Evolutionary conservation across 768 basidiomycete species (phyloP), one percentile per base, ranked within the genome.

Genomic region (Hortiboletus campestris): DNA sequence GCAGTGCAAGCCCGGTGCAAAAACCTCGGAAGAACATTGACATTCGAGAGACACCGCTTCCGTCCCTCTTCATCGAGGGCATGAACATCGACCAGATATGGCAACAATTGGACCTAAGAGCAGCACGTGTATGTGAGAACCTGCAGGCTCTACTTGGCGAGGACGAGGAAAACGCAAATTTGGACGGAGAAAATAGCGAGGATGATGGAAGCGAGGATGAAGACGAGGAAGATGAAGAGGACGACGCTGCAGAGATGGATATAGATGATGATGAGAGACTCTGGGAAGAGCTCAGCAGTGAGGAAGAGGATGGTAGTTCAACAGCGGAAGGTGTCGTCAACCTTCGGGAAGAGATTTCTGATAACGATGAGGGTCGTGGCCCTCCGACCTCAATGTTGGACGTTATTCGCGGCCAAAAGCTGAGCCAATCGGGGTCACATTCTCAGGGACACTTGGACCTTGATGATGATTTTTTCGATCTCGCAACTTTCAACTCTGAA

Each of bases 81-180:
- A 86, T 97, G 83, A 88, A 85, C 61, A 80, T 83, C 22, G 90
- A 91, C 53, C 94, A 96, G 69, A 76, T 98, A 28, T 99, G 96
- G 96, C 87, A 86, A 39, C 96, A 99, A 74, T 71, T 98, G 51
- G 96, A 98, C 66, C 76, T 99, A 51, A 78, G 91, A 42, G 77
- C 86, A 16, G 80, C 84, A 57, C 80, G 79, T 43, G 75, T 98
- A 22, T 89, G 87, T 57, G 80, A 81, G 40, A 80, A 88, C 47
- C 73, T 96, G 40, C 81, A 89, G 46, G 79, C 84, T 36, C 74
- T 93, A 19, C 84, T 85, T 51, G 84, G 80, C 28, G 78, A 77
- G 9, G 71, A 63, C n/a, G 75, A 73, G 16, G 68, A 36, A 45
- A 36, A 69, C 2, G 62, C 59, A 43, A 61, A 65, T 35, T 50